Evolutionary conservation across 2,329 filamentous ascomycete species (phyloP).

Genomic region (Simplicillium aogashimaense): DNA sequence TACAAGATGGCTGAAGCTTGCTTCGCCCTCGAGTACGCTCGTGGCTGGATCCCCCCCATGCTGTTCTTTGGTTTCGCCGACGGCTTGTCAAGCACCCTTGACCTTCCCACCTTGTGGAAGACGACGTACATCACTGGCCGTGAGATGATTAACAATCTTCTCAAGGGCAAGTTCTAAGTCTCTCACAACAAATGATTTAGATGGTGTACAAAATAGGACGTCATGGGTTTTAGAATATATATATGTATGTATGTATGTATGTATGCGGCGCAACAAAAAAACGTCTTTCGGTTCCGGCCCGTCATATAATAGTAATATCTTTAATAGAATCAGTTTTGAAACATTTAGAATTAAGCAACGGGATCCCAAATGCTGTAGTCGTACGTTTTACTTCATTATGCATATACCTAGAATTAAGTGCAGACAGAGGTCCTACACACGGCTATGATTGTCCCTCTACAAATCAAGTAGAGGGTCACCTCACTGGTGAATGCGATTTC

Average conservation of each 20-base stretch:
- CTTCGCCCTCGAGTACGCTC: slow-evolving; percentile 76
- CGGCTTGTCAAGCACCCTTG: slow-evolving; percentile 68
- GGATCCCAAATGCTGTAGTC: no score
- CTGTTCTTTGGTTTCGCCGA: slow-evolving; percentile 83
- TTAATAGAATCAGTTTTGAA: slow-evolving; percentile 3
- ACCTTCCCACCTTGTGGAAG: slow-evolving; percentile 75
- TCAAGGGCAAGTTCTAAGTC: slow-evolving; percentile 57
- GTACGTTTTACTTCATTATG: no score
- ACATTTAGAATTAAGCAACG: background rate
- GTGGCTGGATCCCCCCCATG: slow-evolving; percentile 91
- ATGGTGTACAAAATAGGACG: background rate
- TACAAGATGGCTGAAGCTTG: slow-evolving; percentile 69
- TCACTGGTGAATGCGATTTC: no score
- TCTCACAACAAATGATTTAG: background rate
- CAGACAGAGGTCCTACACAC: no score
- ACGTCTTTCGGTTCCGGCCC: no score
- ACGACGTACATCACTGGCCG: slow-evolving; percentile 65
- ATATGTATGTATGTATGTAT: background rate
- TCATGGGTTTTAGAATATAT: background rate
- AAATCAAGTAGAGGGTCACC: no score
- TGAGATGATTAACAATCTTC: slow-evolving; percentile 67
- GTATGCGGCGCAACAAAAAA: no score
- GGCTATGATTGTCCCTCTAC: no score
- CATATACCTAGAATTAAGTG: no score
- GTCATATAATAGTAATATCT: slow-evolving; percentile 1